Evolutionary conservation across 345 rosid species (phyloP).

Genomic region (Dipteronia dyeriana): DNA sequence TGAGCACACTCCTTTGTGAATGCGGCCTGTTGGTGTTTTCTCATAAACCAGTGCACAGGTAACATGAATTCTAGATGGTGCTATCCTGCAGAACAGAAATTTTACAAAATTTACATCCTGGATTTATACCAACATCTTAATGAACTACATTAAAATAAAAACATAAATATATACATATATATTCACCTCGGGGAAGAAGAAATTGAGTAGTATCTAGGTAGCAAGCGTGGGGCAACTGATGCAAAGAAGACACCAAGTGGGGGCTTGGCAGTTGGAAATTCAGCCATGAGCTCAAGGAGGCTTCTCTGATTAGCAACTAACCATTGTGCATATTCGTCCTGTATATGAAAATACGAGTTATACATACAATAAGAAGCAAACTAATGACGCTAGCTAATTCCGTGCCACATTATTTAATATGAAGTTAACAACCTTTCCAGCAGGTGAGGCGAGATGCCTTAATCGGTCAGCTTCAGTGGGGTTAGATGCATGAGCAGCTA

Average conservation of each 20-base stretch:
- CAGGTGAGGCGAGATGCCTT: constrained; percentile 80
- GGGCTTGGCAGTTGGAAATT: constrained; percentile 86
- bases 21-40: constrained; percentile 79
- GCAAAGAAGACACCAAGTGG: constrained; percentile 97
- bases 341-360: constrained; percentile 21
- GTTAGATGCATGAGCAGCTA: constrained; percentile 93
- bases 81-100: constrained; percentile 50
- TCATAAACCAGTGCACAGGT: constrained; percentile 90
- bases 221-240: constrained; percentile 82
- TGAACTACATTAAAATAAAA: not conserved
- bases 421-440: constrained; percentile 73
- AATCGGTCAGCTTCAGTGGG: constrained; percentile 88
- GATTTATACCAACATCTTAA: not conserved
- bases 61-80: constrained; percentile 75
- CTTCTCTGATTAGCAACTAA: constrained; percentile 84
- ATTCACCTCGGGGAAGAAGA: constrained; percentile 89
- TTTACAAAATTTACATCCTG: constrained; percentile 9
- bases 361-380: constrained; percentile 6
- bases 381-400: not conserved
- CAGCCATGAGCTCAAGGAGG: constrained; percentile 92
- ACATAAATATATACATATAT: not conserved
- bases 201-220: constrained; percentile 91
- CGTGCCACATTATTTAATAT: not conserved
- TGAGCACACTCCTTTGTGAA: constrained; percentile 92
- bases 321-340: constrained; percentile 97